Conservation (phyloP, 2,329 filamentous ascomycete species). For the Phoma sp. region DNA sequence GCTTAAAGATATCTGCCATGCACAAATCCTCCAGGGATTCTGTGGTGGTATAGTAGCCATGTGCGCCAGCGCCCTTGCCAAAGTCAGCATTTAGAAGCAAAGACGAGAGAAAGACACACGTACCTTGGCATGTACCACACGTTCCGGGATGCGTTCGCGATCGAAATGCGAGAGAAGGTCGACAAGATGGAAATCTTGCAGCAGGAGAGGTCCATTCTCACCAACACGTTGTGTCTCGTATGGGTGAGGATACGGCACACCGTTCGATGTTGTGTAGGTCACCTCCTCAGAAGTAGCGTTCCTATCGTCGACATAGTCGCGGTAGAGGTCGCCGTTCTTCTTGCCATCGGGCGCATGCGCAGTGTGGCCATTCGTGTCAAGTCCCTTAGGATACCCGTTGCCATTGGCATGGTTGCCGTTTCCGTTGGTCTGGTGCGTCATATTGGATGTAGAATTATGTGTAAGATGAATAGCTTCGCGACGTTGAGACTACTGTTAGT, state of each 20-base stretch:
- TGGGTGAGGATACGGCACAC: conserved; percentile 62
- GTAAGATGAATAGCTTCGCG: too few species aligned
- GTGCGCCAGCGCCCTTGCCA: conserved; percentile 51
- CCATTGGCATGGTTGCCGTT: conserved; percentile 5
- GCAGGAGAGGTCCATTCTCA: conserved; percentile 63
- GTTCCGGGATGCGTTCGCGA: conserved; percentile 58
- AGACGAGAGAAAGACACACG: neutral
- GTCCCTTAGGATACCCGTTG: conserved; percentile 19
- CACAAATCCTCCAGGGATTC: conserved; percentile 54
- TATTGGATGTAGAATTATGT: neutral
- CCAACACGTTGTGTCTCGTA: conserved; percentile 64
- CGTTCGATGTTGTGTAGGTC: conserved; percentile 64
- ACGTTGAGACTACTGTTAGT: neutral
- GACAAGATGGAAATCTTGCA: conserved; percentile 59
- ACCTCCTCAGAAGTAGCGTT: conserved; percentile 52
- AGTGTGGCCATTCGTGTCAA: conserved; percentile 17
- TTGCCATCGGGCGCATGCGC: conserved; percentile 25
- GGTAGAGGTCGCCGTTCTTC: conserved; percentile 47
- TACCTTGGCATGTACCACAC: conserved; percentile 57
- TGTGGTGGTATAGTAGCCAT: conserved; percentile 56
- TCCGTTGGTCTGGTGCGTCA: conserved; percentile 10
- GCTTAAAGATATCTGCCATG: conserved; percentile 56
- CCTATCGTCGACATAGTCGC: conserved; percentile 54
- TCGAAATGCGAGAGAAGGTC: conserved; percentile 59
- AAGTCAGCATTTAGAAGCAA: neutral